Evolutionary conservation across 176 grass and related monocot genomes (phyloP).

Genomic region (Oryza longistaminata): DNA sequence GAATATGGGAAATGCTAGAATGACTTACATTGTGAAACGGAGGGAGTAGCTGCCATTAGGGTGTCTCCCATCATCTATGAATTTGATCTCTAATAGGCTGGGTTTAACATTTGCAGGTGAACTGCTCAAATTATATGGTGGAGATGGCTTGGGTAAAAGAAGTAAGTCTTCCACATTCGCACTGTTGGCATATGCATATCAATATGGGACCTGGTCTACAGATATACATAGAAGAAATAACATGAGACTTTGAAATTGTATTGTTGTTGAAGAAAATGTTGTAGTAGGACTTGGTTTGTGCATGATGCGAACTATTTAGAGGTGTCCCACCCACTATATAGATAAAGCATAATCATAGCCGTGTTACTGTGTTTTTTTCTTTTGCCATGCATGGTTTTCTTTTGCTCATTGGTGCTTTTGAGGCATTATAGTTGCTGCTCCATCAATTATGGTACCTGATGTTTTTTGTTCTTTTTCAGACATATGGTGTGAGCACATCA

Average conservation of each 20-base stretch:
- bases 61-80: slow-evolving; percentile 10
- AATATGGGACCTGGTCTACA: slow-evolving; percentile 5
- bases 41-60: neutral
- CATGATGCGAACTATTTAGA: neutral
- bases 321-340: neutral
- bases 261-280: slow-evolving; percentile 38
- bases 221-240: slow-evolving; percentile 15
- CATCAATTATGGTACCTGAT: neutral
- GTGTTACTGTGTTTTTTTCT: neutral
- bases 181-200: neutral
- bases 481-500: slow-evolving; percentile 76
- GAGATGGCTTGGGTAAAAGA: slow-evolving; percentile 96
- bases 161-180: slow-evolving; percentile 54
- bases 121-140: slow-evolving; percentile 84
- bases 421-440: slow-evolving; percentile 4
- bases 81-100: slow-evolving; percentile 33
- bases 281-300: neutral
- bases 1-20: too few species aligned
- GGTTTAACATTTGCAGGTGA: slow-evolving; percentile 47
- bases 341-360: neutral
- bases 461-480: slow-evolving; percentile 45
- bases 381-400: neutral
- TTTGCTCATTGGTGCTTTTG: neutral
- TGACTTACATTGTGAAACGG: too few species aligned
- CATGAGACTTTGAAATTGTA: neutral